phyloP scores from a whole-genome alignment of 768 basidiomycete genomes.

The Tricholoma hemisulphureum region DNA sequence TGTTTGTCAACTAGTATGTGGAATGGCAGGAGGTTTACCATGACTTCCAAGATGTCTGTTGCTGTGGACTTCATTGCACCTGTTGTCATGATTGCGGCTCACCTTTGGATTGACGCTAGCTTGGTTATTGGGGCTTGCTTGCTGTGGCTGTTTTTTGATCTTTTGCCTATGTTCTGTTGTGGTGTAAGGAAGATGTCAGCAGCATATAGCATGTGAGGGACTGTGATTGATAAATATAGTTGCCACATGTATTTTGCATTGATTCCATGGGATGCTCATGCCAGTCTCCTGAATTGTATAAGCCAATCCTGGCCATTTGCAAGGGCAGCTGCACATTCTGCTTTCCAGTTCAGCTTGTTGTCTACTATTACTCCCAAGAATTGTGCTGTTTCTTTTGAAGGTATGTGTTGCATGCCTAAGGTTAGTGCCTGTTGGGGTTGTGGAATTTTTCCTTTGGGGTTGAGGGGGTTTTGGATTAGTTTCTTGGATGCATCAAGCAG shows the following conservation, averaged over 20 bases:
- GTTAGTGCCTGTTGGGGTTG: too few relatives aligned
- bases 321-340: constrained; percentile 12
- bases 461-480: too few relatives aligned
- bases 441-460: too few relatives aligned
- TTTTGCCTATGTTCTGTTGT: not conserved
- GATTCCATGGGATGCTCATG: too few relatives aligned
- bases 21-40: constrained; percentile 20
- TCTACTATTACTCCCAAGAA: too few relatives aligned
- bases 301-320: constrained; percentile 23
- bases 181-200: constrained; percentile 25
- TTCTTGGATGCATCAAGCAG: too few relatives aligned
- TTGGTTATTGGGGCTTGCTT: constrained; percentile 3
- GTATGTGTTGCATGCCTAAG: too few relatives aligned
- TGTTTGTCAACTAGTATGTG: constrained; percentile 14
- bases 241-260: too few relatives aligned
- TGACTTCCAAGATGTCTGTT: constrained; percentile 18
- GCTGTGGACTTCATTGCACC: constrained; percentile 17
- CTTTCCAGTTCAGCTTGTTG: too few relatives aligned
- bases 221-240: too few relatives aligned
- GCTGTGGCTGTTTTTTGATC: not conserved
- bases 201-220: too few relatives aligned
- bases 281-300: constrained; percentile 17
- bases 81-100: constrained; percentile 10
- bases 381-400: too few relatives aligned
- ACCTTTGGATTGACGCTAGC: constrained; percentile 7